Conservation (phyloP, 2,329 filamentous ascomycete species). For the Pseudogymnoascus sp. region DNA sequence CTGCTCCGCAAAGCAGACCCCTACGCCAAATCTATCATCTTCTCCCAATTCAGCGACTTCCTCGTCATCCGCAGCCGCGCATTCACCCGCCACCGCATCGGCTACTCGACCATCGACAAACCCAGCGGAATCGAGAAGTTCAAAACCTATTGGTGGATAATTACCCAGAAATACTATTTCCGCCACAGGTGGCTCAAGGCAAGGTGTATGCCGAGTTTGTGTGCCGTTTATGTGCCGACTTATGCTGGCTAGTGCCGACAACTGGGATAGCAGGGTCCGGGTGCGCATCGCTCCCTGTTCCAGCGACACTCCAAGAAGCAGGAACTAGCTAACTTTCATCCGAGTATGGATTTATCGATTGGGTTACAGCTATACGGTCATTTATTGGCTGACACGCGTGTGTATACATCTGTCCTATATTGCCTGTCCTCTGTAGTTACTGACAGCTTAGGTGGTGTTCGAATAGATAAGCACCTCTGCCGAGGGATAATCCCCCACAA, state of each 20-base stretch:
- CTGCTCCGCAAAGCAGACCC: slow-evolving; percentile 77
- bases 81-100: slow-evolving; percentile 64
- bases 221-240: neutral
- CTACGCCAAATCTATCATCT: slow-evolving; percentile 86
- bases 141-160: slow-evolving; percentile 39
- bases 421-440: neutral
- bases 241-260: neutral
- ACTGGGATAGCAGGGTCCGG: neutral
- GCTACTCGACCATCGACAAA: slow-evolving; percentile 61
- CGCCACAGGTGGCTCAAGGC: neutral
- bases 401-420: neutral
- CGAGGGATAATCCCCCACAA: neutral
- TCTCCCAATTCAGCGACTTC: slow-evolving; percentile 83
- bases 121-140: slow-evolving; percentile 66
- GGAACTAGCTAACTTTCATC: neutral
- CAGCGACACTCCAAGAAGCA: neutral
- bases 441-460: neutral
- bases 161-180: neutral
- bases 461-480: neutral
- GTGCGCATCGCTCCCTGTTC: neutral
- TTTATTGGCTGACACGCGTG: neutral
- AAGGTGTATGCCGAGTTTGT: neutral
- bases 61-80: slow-evolving; percentile 65
- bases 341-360: neutral
- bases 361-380: neutral